These are phyloP conservation scores for Blakeslea trispora DNA, from an alignment of 371 early-diverging fungal species.

Conservation along the genomic window DNA sequence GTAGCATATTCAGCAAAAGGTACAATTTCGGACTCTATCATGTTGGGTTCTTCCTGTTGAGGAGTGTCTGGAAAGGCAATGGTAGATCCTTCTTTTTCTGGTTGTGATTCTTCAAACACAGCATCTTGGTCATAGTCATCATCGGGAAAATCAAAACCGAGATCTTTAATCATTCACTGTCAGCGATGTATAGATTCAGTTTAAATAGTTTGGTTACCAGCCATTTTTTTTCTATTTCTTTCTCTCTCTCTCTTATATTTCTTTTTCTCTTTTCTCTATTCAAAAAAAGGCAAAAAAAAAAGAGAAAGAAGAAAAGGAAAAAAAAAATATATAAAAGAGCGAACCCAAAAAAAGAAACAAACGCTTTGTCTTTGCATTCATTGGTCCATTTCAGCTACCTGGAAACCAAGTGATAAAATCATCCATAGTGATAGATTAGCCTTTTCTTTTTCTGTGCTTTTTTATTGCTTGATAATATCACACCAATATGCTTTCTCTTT, in stretches of 20 bases:
- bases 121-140: slow-evolving; percentile 37
- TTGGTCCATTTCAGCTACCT: neutral
- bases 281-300: neutral
- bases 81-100: slow-evolving; percentile 4
- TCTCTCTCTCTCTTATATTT: no score
- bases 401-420: no score
- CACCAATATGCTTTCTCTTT: no score
- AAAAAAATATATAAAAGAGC: neutral
- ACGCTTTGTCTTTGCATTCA: neutral
- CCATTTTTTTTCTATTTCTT: slow-evolving; percentile 9
- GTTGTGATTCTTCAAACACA: slow-evolving; percentile 9
- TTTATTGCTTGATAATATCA: no score
- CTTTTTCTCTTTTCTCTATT: neutral
- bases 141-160: slow-evolving; percentile 51
- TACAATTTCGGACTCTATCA: slow-evolving; percentile 1
- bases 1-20: neutral
- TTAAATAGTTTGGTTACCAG: slow-evolving; percentile 3
- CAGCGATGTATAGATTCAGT: neutral
- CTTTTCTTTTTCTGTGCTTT: no score
- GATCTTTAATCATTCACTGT: slow-evolving; percentile 27
- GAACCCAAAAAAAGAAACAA: neutral
- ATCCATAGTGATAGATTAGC: no score
- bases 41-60: neutral
- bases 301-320: slow-evolving; percentile 1
- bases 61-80: no score